Base-by-base conservation (phyloP, 768 basidiomycete species). In the Mycena rosella region DNA sequence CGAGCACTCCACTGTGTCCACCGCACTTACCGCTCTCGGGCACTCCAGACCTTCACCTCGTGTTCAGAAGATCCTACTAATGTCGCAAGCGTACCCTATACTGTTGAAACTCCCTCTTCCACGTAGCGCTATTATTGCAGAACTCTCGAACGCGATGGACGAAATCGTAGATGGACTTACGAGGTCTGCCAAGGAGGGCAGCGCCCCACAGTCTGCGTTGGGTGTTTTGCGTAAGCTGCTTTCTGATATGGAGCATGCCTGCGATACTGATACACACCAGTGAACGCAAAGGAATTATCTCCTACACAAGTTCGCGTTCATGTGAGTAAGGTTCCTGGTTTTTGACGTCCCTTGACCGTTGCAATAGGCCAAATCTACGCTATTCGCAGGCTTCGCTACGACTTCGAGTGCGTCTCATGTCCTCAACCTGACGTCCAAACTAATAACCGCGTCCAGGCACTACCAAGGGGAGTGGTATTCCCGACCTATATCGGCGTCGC, bases 1-100 rank as follows among this genome's bases (percentile, higher is more conserved):
- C 24, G 77, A 78, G 57, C 27, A 67, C 7, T 63, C 61, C 6
- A 9, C 52, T 29, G 61, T 63, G n/a, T 2, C 53, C 14, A 34
- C 4, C 20, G 62, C 52, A 1, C 62, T 63, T 15, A 55, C 62
- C 38, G 62, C 62, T 14, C 27, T 63, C 5, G 52, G 62, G 2
- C 62, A 54, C 34, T 44, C 62, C 3, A 63, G 27, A 20, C 51
- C 53, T 24, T 63, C 62, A 20, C 62, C 62, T 26, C 36, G 17
- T 10, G 62, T 30, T 9, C 15, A 5, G 13, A 53, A 55, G 32
- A 55, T 63, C 18, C 20, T 60, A 2, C 59, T 60, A 2, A 45
- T 60, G 4, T 42, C 62, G 8, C 62, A 63, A 55, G 53, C 52
- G 10, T 55, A 54, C 32, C 62, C 42, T 0, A 32, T 55, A 2